phyloP scores from a whole-genome alignment of 108 stramenopile species.

The Nitzschia palea region DNA sequence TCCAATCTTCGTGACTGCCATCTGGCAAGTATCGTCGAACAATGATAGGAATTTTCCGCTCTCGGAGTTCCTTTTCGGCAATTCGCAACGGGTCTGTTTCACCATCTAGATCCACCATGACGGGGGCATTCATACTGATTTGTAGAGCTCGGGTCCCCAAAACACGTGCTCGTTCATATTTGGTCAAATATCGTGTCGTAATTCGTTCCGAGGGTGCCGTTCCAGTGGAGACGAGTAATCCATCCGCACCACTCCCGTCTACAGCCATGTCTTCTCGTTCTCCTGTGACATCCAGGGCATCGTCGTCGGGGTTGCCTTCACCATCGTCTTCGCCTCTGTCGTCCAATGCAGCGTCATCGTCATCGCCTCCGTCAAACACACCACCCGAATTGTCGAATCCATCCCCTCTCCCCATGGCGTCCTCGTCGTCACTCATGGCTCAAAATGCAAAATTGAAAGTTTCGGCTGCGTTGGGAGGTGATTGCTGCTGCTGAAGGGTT shows the following conservation, averaged over 20 bases:
- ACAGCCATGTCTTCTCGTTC: slow-evolving; percentile 60
- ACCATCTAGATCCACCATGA: slow-evolving; percentile 97
- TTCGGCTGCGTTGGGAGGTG: neutral
- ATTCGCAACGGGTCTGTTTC: slow-evolving; percentile 99
- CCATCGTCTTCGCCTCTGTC: slow-evolving; percentile 48
- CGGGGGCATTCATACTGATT: slow-evolving; percentile 98
- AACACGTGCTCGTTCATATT: slow-evolving; percentile 98
- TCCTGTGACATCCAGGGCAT: slow-evolving; percentile 71
- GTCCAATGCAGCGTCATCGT: slow-evolving; percentile 36
- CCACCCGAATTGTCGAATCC: slow-evolving; percentile 85
- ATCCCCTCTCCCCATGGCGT: slow-evolving; percentile 65
- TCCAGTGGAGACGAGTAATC: slow-evolving; percentile 39
- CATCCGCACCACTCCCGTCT: slow-evolving; percentile 44
- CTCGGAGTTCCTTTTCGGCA: slow-evolving; percentile 97
- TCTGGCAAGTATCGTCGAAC: slow-evolving; percentile 97
- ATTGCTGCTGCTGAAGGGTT: neutral
- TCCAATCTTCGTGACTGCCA: slow-evolving; percentile 98
- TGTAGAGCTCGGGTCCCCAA: slow-evolving; percentile 98
- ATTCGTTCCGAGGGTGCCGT: slow-evolving; percentile 61
- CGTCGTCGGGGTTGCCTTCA: slow-evolving; percentile 41
- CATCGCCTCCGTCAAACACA: slow-evolving; percentile 57
- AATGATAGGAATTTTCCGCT: slow-evolving; percentile 98
- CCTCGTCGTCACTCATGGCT: slow-evolving; percentile 85
- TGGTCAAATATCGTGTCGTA: slow-evolving; percentile 97
- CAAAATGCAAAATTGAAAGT: neutral